Evolutionary conservation across 768 basidiomycete genomes (phyloP).

Genomic region (Panaeolus cyanescens): DNA sequence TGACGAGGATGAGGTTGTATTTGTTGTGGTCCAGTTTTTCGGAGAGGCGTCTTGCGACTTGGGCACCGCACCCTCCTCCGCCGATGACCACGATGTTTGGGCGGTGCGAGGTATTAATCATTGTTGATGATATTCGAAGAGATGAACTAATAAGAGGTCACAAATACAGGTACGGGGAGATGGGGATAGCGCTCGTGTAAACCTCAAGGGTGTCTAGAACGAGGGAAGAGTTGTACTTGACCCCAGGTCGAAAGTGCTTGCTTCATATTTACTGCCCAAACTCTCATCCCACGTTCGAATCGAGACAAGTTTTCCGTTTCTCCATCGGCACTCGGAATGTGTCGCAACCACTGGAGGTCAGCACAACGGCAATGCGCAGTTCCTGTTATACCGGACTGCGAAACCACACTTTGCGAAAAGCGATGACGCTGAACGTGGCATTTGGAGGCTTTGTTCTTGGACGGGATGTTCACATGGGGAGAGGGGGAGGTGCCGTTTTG

Average conservation of each 20-base stretch:
- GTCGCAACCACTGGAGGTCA: not conserved
- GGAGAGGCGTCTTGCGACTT: conserved; percentile 48
- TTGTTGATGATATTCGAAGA: not conserved
- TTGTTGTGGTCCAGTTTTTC: conserved; percentile 46
- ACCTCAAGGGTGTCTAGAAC: not conserved
- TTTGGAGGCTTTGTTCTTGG: not conserved
- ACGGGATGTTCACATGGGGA: not conserved
- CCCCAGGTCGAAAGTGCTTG: not conserved
- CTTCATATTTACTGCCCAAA: not conserved
- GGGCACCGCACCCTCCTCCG: conserved; percentile 53
- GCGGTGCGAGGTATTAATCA: conserved; percentile 15
- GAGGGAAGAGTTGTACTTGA: not conserved
- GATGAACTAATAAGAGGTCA: not conserved
- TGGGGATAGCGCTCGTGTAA: no score
- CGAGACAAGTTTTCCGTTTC: not conserved
- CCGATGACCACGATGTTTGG: conserved; percentile 35
- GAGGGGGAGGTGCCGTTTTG: not conserved
- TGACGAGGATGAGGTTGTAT: conserved; percentile 58
- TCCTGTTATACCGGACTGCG: not conserved
- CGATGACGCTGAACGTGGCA: not conserved
- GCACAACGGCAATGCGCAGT: not conserved
- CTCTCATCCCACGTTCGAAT: not conserved
- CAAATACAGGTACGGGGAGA: no score
- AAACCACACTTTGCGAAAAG: not conserved
- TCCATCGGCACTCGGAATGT: not conserved